Conservation (phyloP, 208 protist species). For the Leishmania aethiopica region DNA sequence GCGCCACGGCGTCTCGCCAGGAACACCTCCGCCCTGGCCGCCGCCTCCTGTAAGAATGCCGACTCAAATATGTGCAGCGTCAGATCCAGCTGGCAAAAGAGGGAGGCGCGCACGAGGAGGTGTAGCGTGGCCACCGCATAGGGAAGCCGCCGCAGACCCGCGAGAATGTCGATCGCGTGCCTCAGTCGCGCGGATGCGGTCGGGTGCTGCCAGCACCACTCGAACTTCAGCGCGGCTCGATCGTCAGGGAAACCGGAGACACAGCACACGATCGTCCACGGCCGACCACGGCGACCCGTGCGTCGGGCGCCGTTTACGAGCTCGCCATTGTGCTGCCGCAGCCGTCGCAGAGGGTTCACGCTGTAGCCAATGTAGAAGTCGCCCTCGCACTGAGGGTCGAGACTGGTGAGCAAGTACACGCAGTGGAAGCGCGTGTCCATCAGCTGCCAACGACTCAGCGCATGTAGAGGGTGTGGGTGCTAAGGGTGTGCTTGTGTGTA, state of each 20-base stretch:
- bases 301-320: constrained; percentile 87
- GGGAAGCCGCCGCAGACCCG: constrained; percentile 48
- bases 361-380: constrained; percentile 96
- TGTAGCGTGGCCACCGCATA: constrained; percentile 72
- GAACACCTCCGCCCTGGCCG: constrained; percentile 28
- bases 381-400: constrained; percentile 59
- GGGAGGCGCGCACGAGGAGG: constrained; percentile 49
- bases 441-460: not conserved
- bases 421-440: constrained; percentile 92
- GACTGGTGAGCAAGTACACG: constrained; percentile 90
- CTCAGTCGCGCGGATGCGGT: constrained; percentile 55
- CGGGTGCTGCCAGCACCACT: constrained; percentile 96
- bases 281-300: constrained; percentile 78
- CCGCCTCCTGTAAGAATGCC: constrained; percentile 34
- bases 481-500: constrained; percentile 5
- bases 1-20: constrained; percentile 2
- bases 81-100: constrained; percentile 73
- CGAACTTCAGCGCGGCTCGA: constrained; percentile 92
- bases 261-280: constrained; percentile 92
- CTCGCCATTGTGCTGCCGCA: constrained; percentile 96
- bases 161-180: constrained; percentile 33
- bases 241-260: constrained; percentile 94
- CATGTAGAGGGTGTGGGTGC: not conserved
- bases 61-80: constrained; percentile 79
- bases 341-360: constrained; percentile 87